A percentile compares a stretch with the other conserved stretches of the same genome.
Evolutionary conservation across 345 rosid genomes (phyloP).

Genomic region (Gossypium australe): DNA sequence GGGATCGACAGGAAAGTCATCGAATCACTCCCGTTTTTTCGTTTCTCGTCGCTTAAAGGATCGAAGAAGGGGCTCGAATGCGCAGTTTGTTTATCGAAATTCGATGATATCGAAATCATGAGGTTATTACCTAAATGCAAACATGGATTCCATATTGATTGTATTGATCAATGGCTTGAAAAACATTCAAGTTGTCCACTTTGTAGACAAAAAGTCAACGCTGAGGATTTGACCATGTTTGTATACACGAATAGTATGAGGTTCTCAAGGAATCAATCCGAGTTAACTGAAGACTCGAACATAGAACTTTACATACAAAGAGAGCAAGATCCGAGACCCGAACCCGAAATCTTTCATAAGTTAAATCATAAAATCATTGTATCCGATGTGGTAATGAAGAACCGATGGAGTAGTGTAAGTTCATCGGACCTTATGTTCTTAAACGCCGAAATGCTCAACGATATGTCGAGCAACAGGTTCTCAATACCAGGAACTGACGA

Average conservation of each 20-base stretch:
- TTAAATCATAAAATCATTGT: conserved; percentile 65
- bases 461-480: conserved; percentile 51
- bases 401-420: conserved; percentile 84
- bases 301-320: conserved; percentile 63
- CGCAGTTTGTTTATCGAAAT: conserved; percentile 74
- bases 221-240: conserved; percentile 48
- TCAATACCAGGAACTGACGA: conserved; percentile 6
- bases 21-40: conserved; percentile 83
- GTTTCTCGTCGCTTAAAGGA: conserved; percentile 72
- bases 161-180: conserved; percentile 91
- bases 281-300: conserved; percentile 37
- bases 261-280: conserved; percentile 42
- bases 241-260: conserved; percentile 55
- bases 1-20: conserved; percentile 74
- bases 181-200: conserved; percentile 86
- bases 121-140: conserved; percentile 73
- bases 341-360: conserved; percentile 34
- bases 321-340: conserved; percentile 33
- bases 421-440: conserved; percentile 73
- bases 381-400: conserved; percentile 66
- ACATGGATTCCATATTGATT: conserved; percentile 81
- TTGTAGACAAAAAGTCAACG: conserved; percentile 52
- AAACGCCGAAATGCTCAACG: conserved; percentile 63
- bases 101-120: conserved; percentile 71
- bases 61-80: conserved; percentile 80